Evolutionary conservation across 805 yeast genomes (phyloP).

Genomic region (Debaryomyces castellii): DNA sequence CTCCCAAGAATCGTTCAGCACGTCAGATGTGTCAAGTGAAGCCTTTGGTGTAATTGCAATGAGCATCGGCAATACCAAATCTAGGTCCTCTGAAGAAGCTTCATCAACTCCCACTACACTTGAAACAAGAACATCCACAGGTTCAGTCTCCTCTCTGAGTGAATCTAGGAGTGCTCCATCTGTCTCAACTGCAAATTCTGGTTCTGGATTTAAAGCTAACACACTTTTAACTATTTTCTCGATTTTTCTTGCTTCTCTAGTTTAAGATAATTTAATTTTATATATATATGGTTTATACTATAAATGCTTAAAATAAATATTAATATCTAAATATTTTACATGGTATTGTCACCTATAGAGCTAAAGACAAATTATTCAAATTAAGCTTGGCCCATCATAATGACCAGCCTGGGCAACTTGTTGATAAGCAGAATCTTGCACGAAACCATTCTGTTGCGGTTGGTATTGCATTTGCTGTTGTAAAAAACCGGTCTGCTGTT

Average conservation of each 20-base stretch:
- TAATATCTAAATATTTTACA: neutral
- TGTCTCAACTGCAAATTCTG: neutral
- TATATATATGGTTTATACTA: neutral
- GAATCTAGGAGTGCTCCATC: slow-evolving; percentile 2
- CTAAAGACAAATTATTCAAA: slow-evolving; percentile 6
- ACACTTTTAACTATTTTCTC: neutral
- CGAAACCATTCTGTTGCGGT: slow-evolving; percentile 13
- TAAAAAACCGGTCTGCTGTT: slow-evolving; percentile 6
- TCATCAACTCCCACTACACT: neutral
- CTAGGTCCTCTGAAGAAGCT: neutral
- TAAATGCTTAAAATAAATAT: neutral
- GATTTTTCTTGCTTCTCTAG: neutral
- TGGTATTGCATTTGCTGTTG: slow-evolving; percentile 16
- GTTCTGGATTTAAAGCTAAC: neutral
- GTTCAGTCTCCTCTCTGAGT: neutral
- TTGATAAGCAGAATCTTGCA: neutral
- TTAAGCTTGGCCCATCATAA: slow-evolving; percentile 24
- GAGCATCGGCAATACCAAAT: neutral
- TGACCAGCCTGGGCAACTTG: neutral
- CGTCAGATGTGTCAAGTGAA: no score
- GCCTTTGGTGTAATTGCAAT: neutral
- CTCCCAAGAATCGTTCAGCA: no score
- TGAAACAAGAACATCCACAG: neutral
- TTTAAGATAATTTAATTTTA: no score
- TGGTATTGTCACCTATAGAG: neutral